Evolutionary conservation across 208 protist genomes (phyloP).

Genomic region (Borovskyia barvae): DNA sequence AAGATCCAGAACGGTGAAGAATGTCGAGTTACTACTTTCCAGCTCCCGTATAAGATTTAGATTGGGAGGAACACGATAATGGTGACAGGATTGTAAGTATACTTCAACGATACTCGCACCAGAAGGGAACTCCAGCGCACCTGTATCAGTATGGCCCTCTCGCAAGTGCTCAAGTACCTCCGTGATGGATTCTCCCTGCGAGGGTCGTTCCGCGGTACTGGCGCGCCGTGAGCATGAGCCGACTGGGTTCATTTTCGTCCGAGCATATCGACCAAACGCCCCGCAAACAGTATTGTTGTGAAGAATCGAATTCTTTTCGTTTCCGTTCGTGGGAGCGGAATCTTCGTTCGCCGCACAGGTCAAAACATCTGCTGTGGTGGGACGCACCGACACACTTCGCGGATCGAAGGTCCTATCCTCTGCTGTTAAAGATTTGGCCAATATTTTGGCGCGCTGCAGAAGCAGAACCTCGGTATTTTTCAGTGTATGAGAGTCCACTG

Average conservation of each 20-base stretch:
- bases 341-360: no score
- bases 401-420: not conserved
- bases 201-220: not conserved
- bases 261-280: not conserved
- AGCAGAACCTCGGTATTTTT: not conserved
- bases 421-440: not conserved
- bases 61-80: slow-evolving; percentile 29
- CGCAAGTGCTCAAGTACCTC: slow-evolving; percentile 5
- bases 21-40: slow-evolving; percentile 2
- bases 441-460: slow-evolving; percentile 4
- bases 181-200: not conserved
- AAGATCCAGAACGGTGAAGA: slow-evolving; percentile 40
- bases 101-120: slow-evolving; percentile 13
- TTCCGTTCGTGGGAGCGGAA: no score
- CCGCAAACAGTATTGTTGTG: not conserved
- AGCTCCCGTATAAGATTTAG: slow-evolving; percentile 24
- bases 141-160: not conserved
- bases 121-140: not conserved
- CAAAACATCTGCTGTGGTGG: no score
- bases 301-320: not conserved
- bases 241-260: not conserved
- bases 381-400: no score
- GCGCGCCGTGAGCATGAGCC: not conserved
- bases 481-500: not conserved
- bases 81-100: slow-evolving; percentile 28